These are phyloP conservation scores for Pseudogymnoascus destructans DNA, from an alignment of 2,329 filamentous ascomycete species.

Conservation along the genomic window DNA sequence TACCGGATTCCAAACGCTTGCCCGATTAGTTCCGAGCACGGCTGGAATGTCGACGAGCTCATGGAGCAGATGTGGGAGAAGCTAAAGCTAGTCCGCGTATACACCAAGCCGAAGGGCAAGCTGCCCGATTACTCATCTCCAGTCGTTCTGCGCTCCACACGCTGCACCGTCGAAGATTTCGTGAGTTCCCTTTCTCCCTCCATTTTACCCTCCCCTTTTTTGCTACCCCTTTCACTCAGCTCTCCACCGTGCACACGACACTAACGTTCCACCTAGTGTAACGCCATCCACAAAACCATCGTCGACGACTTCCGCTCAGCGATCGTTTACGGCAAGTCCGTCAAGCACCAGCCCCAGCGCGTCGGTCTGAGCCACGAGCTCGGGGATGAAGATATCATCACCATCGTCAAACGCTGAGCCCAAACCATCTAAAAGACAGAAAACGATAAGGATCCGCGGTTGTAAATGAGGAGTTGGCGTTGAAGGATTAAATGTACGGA, in stretches of 20 bases:
- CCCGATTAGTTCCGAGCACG: conserved; percentile 92
- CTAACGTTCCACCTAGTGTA: conserved; percentile 51
- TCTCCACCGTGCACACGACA: conserved; percentile 9
- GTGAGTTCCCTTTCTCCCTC: conserved; percentile 42
- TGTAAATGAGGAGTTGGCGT: conserved; percentile 8
- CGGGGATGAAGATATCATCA: conserved; percentile 88
- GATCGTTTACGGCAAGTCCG: conserved; percentile 92
- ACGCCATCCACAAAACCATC: conserved; percentile 92
- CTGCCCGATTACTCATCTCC: conserved; percentile 84
- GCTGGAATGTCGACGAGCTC: conserved; percentile 96
- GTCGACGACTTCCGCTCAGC: conserved; percentile 91
- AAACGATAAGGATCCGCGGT: conserved; percentile 39
- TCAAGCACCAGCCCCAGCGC: conserved; percentile 96
- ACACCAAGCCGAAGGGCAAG: conserved; percentile 96
- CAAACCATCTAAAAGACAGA: conserved; percentile 26
- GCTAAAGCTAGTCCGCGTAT: conserved; percentile 78
- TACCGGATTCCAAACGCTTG: conserved; percentile 96
- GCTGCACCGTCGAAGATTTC: conserved; percentile 92
- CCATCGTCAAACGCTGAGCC: conserved; percentile 55
- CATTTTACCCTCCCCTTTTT: not conserved
- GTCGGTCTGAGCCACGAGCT: conserved; percentile 86
- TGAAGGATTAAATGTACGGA: conserved; percentile 14
- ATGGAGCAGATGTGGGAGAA: conserved; percentile 99
- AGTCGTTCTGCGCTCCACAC: conserved; percentile 71
- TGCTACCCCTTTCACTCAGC: not conserved